A percentile compares a stretch with the other conserved stretches of the same genome.
Conservation (phyloP, 2,329 filamentous ascomycete genomes). For the Ophiostoma piceae region DNA sequence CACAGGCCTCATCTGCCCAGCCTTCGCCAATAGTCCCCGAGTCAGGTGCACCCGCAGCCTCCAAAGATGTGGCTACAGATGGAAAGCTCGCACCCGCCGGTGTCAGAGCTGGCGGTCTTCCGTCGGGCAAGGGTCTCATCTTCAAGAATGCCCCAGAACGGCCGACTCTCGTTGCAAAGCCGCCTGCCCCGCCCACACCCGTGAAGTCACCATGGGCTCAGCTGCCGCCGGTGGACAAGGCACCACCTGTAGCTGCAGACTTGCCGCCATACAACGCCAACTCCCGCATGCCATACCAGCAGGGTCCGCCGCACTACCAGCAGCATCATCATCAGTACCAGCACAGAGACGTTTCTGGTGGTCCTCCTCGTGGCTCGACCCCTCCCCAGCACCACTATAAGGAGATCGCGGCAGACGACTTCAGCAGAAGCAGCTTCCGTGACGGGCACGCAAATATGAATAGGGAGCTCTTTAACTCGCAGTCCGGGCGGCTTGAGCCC, state of each 20-base stretch:
- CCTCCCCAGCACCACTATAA: conserved; percentile 54
- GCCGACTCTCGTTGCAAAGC: conserved; percentile 67
- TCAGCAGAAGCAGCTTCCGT: conserved; percentile 76
- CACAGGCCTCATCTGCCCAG: conserved; percentile 13
- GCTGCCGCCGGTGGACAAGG: conserved; percentile 77
- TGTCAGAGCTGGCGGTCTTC: conserved; percentile 43
- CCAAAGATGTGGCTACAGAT: conserved; percentile 31
- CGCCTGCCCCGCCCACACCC: conserved; percentile 60
- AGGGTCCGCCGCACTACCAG: conserved; percentile 8
- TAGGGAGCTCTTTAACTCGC: conserved; percentile 87
- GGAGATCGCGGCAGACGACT: conserved; percentile 91
- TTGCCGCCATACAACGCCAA: conserved; percentile 33
- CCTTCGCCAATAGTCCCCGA: conserved; percentile 11
- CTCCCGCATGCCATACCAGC: conserved; percentile 8
- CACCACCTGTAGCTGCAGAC: conserved; percentile 63
- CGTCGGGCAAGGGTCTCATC: conserved; percentile 56
- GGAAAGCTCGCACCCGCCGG: conserved; percentile 40
- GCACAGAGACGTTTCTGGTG: conserved; percentile 50
- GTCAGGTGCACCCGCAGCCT: not conserved
- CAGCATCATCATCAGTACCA: conserved; percentile 30
- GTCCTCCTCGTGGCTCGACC: conserved; percentile 21
- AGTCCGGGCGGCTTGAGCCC: conserved; percentile 87
- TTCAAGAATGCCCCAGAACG: conserved; percentile 65
- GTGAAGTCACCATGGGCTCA: conserved; percentile 89
- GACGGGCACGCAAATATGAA: conserved; percentile 59